Evolutionary conservation across 1,139 yeast species (phyloP), one percentile per base, ranked within the genome.

Genomic region (Blastobotrys buckinghamii): DNA sequence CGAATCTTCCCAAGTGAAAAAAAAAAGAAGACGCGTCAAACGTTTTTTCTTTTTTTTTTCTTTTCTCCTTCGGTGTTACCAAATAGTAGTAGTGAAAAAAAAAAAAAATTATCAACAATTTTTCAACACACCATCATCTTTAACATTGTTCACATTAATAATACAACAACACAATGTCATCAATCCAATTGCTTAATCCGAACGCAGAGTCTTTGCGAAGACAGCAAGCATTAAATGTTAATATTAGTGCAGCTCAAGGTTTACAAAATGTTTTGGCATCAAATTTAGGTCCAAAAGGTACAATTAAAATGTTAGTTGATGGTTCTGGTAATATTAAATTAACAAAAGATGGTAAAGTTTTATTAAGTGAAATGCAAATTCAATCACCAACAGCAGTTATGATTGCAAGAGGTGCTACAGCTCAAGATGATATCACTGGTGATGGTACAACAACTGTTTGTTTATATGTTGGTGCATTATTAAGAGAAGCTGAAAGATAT

Each of bases 371-470:
- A 65, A 92, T 92, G 99, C 99, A 94, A 70, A 94, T 92, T 67
- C 97, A 92, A 68, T 92, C 92, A 58, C 99, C 99, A n/a, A 94
- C 99, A 2, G 99, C 99, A 0, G 95, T 92, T 34, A 86, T 94
- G 95, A 92, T 92, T 73, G 75, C 98, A 2, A 77, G 97, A 56
- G 98, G 97, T 10, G 99, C 99, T 48, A 82, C 96, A 44, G 97
- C 98, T 0, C 99, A 92, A 70, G 99, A 92, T 68, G 98, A 92
- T 67, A 89, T 94, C 65, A 87, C 98, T 13, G 99, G 99, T 47
- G 99, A 92, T 67, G 99, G 99, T 56, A 94, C 99, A 50, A 92
- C 98, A n/a, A 85, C 96, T 1, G 98, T 92, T 50, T 92, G 92
- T 48, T 75, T 95, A 56, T 77, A 90, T 50, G 98, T 92, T 39